Evolutionary conservation across 805 yeast genomes (phyloP), one percentile per base, ranked within the genome.

Genomic region (Starmera amethionina): DNA sequence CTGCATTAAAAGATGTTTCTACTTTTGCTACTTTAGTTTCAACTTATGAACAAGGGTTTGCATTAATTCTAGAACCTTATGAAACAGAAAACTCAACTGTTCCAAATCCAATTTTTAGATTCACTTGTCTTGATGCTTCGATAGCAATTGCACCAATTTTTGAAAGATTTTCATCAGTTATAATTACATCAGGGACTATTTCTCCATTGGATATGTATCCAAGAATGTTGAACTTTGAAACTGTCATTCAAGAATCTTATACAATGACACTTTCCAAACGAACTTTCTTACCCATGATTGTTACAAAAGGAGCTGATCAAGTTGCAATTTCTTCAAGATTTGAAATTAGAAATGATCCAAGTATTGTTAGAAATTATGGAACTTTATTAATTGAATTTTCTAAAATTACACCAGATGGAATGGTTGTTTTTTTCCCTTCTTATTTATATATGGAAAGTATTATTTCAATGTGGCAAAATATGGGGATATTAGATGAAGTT

Each of bases 141-240:
- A 93, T 93, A 50, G 97, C 97, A 4, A 93, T 93, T 48, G 93
- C 88, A 56, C 98, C 99, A 0, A 88, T 93, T 0, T 90, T 93
- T 65, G 98, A 93, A 39, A 72, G 89, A 43, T 93, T 90, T 54
- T 79, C 86, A 8, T 82, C 96, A 0, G 95, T 93, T 10, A 82
- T 93, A 45, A 93, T 93, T 45, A 93, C 99, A 0, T 86, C 96
- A 1, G 99, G 99, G 49, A 93, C 99, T 13, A 93, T 93, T 37
- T 90, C 97, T 0, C 99, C 99, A 1, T 73, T 93, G 58, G 97
- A 93, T 55, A 93, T 93, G 99, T 93, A 93, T 58, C 99, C 98
- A 7, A 81, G 86, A 51, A 90, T 90, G 97, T 67, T 90, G 45
- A 84, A 88, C 55, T 90, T 93, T 61, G 88, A 85, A 39, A 89